phyloP scores from a whole-genome alignment of 176 grass and related monocot species.

The Cenchrus purpureus region DNA sequence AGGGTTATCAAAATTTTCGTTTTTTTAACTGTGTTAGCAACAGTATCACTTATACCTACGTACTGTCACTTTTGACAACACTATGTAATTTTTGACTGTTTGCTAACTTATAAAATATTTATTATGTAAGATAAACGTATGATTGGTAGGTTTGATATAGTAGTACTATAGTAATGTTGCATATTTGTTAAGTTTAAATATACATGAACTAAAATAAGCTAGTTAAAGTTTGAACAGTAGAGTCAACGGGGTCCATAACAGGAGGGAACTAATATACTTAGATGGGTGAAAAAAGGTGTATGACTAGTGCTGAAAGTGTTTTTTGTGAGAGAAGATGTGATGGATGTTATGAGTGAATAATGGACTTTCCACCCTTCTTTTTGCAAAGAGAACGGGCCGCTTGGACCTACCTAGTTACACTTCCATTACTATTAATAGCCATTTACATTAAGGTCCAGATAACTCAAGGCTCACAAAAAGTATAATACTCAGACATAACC shows the following conservation, averaged over 20 bases:
- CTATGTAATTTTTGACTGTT: neutral
- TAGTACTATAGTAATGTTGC: neutral
- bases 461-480: neutral
- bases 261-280: too few species aligned
- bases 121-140: neutral
- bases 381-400: too few species aligned
- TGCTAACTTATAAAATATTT: neutral
- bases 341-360: too few species aligned
- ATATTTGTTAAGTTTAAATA: neutral
- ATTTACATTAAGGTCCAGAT: neutral
- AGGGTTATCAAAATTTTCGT: constrained; percentile 3
- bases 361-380: too few species aligned
- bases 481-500: neutral
- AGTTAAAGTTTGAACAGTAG: neutral
- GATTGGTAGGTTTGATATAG: neutral
- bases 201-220: neutral
- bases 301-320: too few species aligned
- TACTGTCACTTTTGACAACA: neutral
- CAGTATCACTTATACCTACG: neutral
- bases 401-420: neutral
- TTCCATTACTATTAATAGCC: neutral
- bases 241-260: neutral
- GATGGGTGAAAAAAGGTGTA: too few species aligned
- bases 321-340: too few species aligned
- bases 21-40: constrained; percentile 1